Evolutionary conservation across 1,284 basidiomycete species (phyloP), one percentile per base, ranked within the genome.

Genomic region (Marasmius fiardii): DNA sequence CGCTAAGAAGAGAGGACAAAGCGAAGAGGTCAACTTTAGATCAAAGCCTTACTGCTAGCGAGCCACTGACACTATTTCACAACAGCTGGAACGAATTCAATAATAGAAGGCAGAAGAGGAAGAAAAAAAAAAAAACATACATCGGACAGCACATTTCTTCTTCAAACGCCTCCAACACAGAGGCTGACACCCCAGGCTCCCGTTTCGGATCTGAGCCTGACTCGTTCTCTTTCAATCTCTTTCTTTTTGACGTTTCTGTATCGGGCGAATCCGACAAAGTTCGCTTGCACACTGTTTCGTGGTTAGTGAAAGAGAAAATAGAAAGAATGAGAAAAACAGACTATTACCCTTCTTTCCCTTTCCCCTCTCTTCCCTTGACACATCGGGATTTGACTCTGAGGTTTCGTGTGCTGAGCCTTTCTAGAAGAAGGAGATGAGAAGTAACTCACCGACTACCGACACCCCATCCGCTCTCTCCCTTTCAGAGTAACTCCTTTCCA

Each of bases 121-220:
- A 6, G 43, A 45, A 21, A 10, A 4, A 31, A 10, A 4, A 31
- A 16, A 52, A 44, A 31, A 72, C 80, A 47, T 64, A 83, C 82
- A 84, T 80, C 4, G 82, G 78, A 62, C 82, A 84, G 21, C 67
- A 78, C 47, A 83, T 63, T 58, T 84, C 82, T 43, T 77, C 72
- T 63, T 81, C 80, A 48, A 78, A 77, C 23, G 60, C 66, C 5
- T 68, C 67, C 47, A 82, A 55, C 23, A 71, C n/a, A n/a, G n/a
- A n/a, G n/a, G n/a, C n/a, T n/a, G n/a, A n/a, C n/a, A n/a, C n/a
- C n/a, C n/a, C n/a, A 26, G 5, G 4, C 2, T 47, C 11, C 43
- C 52, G 31, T 49, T 43, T 26, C 53, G 39, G 53, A 50, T 31
- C 33, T 43, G 43, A n/a, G 31, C 47, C 34, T 21, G 33, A 31